phyloP scores from a whole-genome alignment of 1,139 yeast genomes.

The Protomyces pachydermus region DNA sequence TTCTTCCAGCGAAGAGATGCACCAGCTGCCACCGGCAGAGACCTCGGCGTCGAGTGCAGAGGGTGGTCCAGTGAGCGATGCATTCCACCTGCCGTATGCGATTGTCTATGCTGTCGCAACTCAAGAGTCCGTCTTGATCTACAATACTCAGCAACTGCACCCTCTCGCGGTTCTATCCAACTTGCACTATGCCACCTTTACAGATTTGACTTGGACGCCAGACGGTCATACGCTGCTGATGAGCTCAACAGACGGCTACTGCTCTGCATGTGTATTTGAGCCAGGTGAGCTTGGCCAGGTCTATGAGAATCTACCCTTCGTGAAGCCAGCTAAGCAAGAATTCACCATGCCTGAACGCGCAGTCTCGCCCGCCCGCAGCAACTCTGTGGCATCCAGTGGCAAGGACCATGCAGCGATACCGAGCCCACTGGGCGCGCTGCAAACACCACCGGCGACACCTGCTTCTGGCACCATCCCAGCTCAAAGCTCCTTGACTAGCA shows the following conservation, averaged over 20 bases:
- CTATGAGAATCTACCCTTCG: constrained; percentile 29
- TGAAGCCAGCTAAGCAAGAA: constrained; percentile 2
- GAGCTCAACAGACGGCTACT: constrained; percentile 92
- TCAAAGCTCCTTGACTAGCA: not conserved
- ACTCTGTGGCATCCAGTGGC: constrained; percentile 2
- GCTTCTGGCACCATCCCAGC: not conserved
- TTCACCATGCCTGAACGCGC: constrained; percentile 9
- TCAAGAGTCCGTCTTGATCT: constrained; percentile 75
- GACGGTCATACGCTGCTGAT: constrained; percentile 69
- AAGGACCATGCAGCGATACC: not conserved
- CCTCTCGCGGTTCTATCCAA: constrained; percentile 75
- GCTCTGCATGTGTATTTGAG: constrained; percentile 60
- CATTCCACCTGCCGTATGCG: constrained; percentile 61
- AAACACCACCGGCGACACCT: constrained; percentile 15
- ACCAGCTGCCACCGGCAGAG: not conserved
- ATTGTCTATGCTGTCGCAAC: constrained; percentile 92
- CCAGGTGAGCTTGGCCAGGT: constrained; percentile 51
- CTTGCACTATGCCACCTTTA: constrained; percentile 79
- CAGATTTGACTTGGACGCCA: constrained; percentile 78
- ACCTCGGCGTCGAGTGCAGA: not conserved
- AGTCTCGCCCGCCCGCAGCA: constrained; percentile 22
- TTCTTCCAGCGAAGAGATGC: constrained; percentile 3
- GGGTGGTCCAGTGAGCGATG: constrained; percentile 34
- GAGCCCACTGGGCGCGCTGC: not conserved
- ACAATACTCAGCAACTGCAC: constrained; percentile 63